Percentiles rank a stretch among this genome's conserved stretches.
phyloP scores from a whole-genome alignment of 1,284 basidiomycete species.

The Coniferiporia weirii region DNA sequence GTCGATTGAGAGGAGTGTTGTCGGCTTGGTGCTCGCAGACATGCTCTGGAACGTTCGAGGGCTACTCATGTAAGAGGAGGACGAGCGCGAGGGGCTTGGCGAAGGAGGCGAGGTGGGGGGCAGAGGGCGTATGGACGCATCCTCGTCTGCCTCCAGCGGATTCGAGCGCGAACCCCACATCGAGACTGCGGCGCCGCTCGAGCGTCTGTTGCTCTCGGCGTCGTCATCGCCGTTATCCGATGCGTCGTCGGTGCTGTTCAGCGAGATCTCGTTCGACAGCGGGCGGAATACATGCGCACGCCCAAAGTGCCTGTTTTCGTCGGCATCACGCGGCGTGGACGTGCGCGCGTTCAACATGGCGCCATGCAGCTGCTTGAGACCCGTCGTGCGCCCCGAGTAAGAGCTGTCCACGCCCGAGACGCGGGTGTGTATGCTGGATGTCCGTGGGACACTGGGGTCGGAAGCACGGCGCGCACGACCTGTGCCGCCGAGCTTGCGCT shows the following conservation, averaged over 20 bases:
- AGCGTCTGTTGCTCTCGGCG: constrained; percentile 39
- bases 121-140: constrained; percentile 81
- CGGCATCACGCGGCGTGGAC: constrained; percentile 30
- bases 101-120: constrained; percentile 82
- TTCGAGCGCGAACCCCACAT: constrained; percentile 66
- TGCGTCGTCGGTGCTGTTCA: constrained; percentile 51
- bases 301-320: constrained; percentile 31
- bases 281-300: constrained; percentile 22
- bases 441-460: constrained; percentile 22
- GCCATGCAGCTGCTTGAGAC: constrained; percentile 10
- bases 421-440: neutral
- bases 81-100: constrained; percentile 74
- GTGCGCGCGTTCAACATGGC: neutral
- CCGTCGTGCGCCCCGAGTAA: constrained; percentile 1
- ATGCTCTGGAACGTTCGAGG: constrained; percentile 76
- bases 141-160: constrained; percentile 78
- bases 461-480: constrained; percentile 44
- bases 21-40: constrained; percentile 91
- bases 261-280: constrained; percentile 57
- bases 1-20: constrained; percentile 87
- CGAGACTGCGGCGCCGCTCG: constrained; percentile 59
- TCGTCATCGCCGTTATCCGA: constrained; percentile 39
- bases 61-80: constrained; percentile 74
- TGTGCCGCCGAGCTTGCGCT: constrained; percentile 75
- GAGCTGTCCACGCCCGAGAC: constrained; percentile 6